Conservation (phyloP, 306 rosid species). For the Sechiopsis laciniata region DNA sequence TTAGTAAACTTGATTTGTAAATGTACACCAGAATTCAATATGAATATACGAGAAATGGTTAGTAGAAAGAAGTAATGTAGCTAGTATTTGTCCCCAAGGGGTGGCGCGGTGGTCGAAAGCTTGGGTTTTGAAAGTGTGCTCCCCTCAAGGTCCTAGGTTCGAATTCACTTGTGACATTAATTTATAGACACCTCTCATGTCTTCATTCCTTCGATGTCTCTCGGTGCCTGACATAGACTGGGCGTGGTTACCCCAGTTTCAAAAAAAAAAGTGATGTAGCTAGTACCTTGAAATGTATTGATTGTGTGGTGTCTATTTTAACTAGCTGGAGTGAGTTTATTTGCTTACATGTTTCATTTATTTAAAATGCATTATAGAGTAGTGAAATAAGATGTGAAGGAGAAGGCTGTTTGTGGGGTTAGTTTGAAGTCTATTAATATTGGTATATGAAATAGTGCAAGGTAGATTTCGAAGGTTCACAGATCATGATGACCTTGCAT, state of each 20-base stretch:
- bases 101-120: no score
- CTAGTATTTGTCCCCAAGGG: no score
- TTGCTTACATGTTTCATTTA: conserved; percentile 5
- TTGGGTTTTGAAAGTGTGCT: no score
- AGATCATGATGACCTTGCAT: background rate
- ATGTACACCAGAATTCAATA: background rate
- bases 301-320: background rate
- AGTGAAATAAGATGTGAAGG: background rate
- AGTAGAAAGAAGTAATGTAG: background rate
- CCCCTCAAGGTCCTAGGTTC: no score
- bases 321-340: background rate
- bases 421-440: background rate
- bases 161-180: no score
- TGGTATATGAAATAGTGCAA: background rate
- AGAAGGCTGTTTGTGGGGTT: conserved; percentile 6
- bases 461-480: background rate
- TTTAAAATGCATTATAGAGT: background rate
- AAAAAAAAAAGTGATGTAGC: background rate
- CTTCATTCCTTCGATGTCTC: no score
- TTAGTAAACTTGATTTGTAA: background rate
- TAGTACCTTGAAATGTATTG: background rate
- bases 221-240: no score
- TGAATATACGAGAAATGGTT: background rate
- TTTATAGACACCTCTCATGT: no score
- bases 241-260: no score